Base-by-base conservation (phyloP, 164 flowering plant genomes). In the Annona squamosa region DNA sequence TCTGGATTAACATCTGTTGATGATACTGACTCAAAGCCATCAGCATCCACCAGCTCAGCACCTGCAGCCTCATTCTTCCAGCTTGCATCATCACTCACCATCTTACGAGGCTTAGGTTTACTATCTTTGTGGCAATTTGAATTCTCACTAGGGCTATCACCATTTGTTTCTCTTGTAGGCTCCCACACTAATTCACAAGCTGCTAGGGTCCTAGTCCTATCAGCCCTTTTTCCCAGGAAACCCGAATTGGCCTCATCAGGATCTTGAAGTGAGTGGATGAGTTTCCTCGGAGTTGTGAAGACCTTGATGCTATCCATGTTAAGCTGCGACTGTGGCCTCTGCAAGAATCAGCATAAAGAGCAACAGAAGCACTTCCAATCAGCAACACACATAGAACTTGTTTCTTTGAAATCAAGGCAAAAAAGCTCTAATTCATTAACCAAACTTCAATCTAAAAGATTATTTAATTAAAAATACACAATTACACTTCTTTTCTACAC, bases 211-310 rank as follows among this genome's bases (percentile, higher is more conserved):
- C 86, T 80, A 37, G 56, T 64, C 77, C 78, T 82, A 73, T 84
- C 72, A 63, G 37, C 41, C 73, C 78, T 86, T 66, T 77, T 79
- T 48, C 78, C 80, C 4, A 77, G 82, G 74, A 71, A 73, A 47
- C 79, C 85, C 10, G 85, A 80, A 74, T 79, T 73, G 19, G 19
- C 65, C 69, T 76, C 80, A 67, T 72, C 77, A 17, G 72, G 76
- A 75, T 89, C 94, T 77, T 90, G 95, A 76, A 92, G 91, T 10
- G 91, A 89, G 72, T n/a, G 84, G 68, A 88, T 78, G 47, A 91
- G 97, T 85, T 87, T 94, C 84, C 94, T 85, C 18, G 95, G 95
- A 57, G 97, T 92, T 0, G 84, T 80, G 75, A 84, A 87, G 72
- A 91, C 82, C 69, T 79, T 79, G 48, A 87, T 68, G 70, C 85